Conservation (phyloP, 306 rosid genomes). For the Cucumis hystrix region DNA sequence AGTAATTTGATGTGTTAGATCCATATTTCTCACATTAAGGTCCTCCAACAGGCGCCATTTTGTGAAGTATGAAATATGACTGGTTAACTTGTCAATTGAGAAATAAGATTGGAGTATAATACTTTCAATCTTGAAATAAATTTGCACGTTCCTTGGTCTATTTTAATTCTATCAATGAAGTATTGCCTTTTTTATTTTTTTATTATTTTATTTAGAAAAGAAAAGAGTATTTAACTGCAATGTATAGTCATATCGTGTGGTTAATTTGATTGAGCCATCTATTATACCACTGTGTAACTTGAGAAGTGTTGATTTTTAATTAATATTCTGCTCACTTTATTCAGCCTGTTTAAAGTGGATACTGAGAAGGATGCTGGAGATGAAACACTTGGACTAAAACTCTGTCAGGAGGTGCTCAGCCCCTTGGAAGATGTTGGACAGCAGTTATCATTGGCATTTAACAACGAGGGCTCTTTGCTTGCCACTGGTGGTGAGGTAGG, state of each 20-base stretch:
- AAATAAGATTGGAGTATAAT: background rate
- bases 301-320: background rate
- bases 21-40: background rate
- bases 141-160: background rate
- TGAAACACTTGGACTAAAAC: conserved; percentile 31
- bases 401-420: conserved; percentile 33
- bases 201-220: no score
- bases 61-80: background rate
- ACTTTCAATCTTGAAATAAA: background rate
- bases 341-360: conserved; percentile 69
- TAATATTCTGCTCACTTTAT: background rate
- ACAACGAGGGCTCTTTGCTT: conserved; percentile 52
- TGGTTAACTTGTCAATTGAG: background rate
- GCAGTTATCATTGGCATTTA: conserved; percentile 71
- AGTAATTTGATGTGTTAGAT: background rate
- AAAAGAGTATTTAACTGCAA: background rate
- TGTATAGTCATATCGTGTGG: background rate
- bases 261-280: background rate
- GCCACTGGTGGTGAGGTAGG: conserved; percentile 88
- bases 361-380: conserved; percentile 19
- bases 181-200: no score
- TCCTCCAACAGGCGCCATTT: background rate
- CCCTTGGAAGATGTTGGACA: conserved; percentile 54
- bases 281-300: background rate
- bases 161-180: no score